Conservation (phyloP, 139 green algal genomes). For the Picochlorum sp. region DNA sequence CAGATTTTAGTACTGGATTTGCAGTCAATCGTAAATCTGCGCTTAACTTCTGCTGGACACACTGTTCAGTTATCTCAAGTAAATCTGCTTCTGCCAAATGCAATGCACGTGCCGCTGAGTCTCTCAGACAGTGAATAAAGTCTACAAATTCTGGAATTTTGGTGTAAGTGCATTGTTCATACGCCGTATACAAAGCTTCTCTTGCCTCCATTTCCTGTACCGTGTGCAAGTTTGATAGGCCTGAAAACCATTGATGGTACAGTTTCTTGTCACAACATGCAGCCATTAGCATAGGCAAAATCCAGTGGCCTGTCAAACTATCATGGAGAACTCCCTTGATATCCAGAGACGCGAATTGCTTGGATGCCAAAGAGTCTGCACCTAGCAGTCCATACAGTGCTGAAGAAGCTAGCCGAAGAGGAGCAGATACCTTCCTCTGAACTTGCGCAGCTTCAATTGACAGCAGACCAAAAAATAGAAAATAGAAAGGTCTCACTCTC, state of each 20-base stretch:
- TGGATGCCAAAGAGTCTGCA: conserved; percentile 13
- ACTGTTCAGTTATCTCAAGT: neutral
- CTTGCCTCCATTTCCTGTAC: conserved; percentile 57
- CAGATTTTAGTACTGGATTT: neutral
- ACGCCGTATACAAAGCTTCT: conserved; percentile 56
- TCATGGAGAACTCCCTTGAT: conserved; percentile 71
- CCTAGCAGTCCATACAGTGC: conserved; percentile 45
- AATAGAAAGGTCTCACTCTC: neutral
- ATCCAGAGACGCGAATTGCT: conserved; percentile 37
- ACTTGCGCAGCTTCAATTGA: conserved; percentile 20
- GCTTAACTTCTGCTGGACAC: neutral
- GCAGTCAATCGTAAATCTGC: neutral
- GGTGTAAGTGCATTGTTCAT: conserved; percentile 50
- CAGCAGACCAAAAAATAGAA: neutral
- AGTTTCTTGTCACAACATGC: neutral
- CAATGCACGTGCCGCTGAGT: conserved; percentile 36
- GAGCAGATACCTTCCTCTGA: conserved; percentile 33
- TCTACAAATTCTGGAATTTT: conserved; percentile 72
- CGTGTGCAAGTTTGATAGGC: conserved; percentile 35
- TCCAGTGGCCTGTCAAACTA: conserved; percentile 46
- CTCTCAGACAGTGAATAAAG: conserved; percentile 59
- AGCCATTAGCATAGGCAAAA: conserved; percentile 37
- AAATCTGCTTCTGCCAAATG: conserved; percentile 20
- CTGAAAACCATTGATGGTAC: conserved; percentile 17
- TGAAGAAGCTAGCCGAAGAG: conserved; percentile 36